Evolutionary conservation across 495 filamentous ascomycete genomes (phyloP).

Genomic region (Aspergillus leporis): DNA sequence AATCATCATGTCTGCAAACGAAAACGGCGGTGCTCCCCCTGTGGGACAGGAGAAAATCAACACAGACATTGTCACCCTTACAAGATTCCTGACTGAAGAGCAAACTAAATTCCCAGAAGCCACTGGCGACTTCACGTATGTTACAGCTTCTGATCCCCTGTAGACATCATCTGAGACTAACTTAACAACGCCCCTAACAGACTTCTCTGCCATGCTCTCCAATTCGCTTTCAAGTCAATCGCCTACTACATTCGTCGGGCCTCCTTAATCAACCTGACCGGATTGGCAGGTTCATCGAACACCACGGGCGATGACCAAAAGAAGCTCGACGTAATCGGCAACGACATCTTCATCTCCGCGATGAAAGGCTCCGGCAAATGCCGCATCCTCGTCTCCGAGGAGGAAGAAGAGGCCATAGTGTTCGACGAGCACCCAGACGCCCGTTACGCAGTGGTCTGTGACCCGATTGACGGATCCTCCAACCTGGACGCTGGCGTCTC

Average conservation of each 20-base stretch:
- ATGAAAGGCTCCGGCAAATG: constrained; percentile 92
- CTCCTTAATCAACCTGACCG: constrained; percentile 94
- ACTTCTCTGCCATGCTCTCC: constrained; percentile 93
- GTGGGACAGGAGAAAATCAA: constrained; percentile 77
- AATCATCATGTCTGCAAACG: constrained; percentile 40
- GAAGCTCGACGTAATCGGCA: constrained; percentile 98
- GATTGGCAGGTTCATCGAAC: constrained; percentile 92
- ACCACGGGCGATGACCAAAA: constrained; percentile 97
- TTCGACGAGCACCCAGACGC: constrained; percentile 80
- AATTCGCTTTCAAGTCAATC: constrained; percentile 99
- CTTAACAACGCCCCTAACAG: constrained; percentile 41
- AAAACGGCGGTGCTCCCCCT: constrained; percentile 32
- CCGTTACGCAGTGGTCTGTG: constrained; percentile 93
- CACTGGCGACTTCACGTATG: constrained; percentile 96
- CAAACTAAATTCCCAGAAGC: constrained; percentile 91
- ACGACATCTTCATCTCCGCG: constrained; percentile 92
- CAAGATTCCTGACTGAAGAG: constrained; percentile 93
- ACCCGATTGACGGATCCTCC: constrained; percentile 96
- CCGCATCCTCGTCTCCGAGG: constrained; percentile 89
- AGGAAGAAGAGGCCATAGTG: constrained; percentile 87
- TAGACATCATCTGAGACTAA: neutral
- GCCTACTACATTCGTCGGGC: constrained; percentile 99
- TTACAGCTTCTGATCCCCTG: constrained; percentile 9
- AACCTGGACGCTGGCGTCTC: constrained; percentile 98
- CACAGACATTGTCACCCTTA: constrained; percentile 93